Conservation (phyloP, 495 filamentous ascomycete genomes). For the Jackrogersella minutella region DNA sequence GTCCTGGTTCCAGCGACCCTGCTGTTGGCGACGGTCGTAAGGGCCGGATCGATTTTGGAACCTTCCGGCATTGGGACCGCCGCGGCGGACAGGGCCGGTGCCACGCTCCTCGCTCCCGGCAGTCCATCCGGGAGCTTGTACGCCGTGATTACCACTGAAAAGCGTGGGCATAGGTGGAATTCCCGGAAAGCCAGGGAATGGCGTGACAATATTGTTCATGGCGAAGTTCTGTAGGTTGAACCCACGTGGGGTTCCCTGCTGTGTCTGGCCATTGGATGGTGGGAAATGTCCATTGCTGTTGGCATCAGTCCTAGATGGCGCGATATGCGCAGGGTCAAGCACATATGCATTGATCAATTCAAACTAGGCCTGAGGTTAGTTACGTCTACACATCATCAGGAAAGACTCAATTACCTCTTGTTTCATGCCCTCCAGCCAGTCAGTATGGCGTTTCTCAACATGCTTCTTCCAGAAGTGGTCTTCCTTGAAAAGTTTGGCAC, state of each 20-base stretch:
- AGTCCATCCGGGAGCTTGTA: conserved; percentile 57
- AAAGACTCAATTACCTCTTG: conserved; percentile 71
- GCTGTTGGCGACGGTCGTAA: conserved; percentile 60
- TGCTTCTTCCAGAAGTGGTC: conserved; percentile 98
- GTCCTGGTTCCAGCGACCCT: conserved; percentile 50
- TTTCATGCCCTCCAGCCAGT: conserved; percentile 84
- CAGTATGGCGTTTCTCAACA: conserved; percentile 91
- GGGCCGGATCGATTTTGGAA: conserved; percentile 58
- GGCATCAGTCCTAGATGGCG: conserved; percentile 90
- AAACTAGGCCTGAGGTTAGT: conserved; percentile 62
- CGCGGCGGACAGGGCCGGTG: conserved; percentile 58
- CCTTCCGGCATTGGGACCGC: conserved; percentile 50
- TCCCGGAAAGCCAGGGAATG: conserved; percentile 57
- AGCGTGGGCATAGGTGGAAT: conserved; percentile 58
- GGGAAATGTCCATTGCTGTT: conserved; percentile 98
- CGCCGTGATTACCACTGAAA: conserved; percentile 62
- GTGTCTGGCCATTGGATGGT: conserved; percentile 70
- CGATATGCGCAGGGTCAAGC: conserved; percentile 89
- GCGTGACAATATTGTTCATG: conserved; percentile 63
- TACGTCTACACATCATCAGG: neutral
- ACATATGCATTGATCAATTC: conserved; percentile 92
- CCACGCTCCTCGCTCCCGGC: conserved; percentile 55
- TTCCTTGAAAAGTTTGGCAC: conserved; percentile 96
- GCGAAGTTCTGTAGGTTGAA: conserved; percentile 80
- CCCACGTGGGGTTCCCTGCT: conserved; percentile 87